Conservation (phyloP, 192 early-diverging fungal genomes). For the Tieghemiomyces parasiticus region DNA sequence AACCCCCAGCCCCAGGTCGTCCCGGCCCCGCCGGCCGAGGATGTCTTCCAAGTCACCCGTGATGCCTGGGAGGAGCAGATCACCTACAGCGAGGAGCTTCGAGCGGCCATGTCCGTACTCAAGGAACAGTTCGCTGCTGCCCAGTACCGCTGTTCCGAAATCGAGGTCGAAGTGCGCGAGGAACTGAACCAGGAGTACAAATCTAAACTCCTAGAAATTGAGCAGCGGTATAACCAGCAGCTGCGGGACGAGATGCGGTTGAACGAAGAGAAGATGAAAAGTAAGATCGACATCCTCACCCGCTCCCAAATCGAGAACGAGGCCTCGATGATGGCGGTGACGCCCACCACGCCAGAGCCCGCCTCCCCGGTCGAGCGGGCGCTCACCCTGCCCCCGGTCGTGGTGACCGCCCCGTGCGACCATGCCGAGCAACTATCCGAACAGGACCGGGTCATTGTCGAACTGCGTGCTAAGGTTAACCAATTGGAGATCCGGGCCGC, state of each 20-base stretch:
- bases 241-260: slow-evolving; percentile 23
- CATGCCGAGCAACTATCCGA: not conserved
- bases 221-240: slow-evolving; percentile 22
- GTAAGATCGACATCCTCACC: slow-evolving; percentile 30
- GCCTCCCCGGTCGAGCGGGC: not conserved
- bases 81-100: slow-evolving; percentile 18
- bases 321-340: not conserved
- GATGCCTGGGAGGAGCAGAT: slow-evolving; percentile 27
- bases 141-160: slow-evolving; percentile 29
- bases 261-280: slow-evolving; percentile 20
- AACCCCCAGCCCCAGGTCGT: slow-evolving; percentile 13
- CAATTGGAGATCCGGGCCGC: not conserved
- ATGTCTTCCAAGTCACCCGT: slow-evolving; percentile 18
- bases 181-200: slow-evolving; percentile 31
- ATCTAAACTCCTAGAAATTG: slow-evolving; percentile 26
- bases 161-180: slow-evolving; percentile 37
- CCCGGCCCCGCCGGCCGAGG: no score
- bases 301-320: slow-evolving; percentile 12
- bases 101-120: slow-evolving; percentile 12
- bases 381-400: not conserved
- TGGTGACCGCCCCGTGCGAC: not conserved
- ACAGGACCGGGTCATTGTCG: not conserved
- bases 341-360: not conserved
- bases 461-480: slow-evolving; percentile 1
- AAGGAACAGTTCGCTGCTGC: slow-evolving; percentile 25